Percentiles rank a stretch among this genome's conserved stretches.
These are phyloP conservation scores for Gyromitra esculenta DNA, from an alignment of 2,329 filamentous ascomycete genomes.

Conservation along the genomic window DNA sequence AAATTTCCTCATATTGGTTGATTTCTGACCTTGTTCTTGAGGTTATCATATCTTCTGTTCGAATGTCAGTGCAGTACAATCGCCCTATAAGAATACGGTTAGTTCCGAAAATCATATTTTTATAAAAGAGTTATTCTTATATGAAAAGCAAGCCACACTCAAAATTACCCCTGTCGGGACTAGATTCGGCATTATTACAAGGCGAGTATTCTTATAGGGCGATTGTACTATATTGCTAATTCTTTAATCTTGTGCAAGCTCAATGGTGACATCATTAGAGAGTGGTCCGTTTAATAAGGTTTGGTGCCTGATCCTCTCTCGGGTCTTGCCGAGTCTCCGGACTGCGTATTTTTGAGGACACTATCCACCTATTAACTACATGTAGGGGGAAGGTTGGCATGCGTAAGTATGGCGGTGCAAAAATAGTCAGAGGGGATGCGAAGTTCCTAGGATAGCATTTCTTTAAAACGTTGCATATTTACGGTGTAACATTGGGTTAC, in stretches of 20 bases:
- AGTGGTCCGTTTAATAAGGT: constrained; percentile 34
- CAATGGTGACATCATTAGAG: constrained; percentile 25
- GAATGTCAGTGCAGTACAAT: neutral
- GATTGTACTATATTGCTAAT: neutral
- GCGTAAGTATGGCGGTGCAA: constrained; percentile 11
- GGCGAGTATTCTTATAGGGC: too few species aligned
- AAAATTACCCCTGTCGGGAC: too few species aligned
- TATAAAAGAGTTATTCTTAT: too few species aligned
- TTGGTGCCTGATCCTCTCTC: constrained; percentile 26
- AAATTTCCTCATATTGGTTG: neutral
- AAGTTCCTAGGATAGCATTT: neutral
- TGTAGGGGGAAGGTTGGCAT: neutral
- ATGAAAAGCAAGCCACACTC: too few species aligned
- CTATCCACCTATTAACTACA: neutral
- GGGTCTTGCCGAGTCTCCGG: neutral
- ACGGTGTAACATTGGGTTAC: neutral
- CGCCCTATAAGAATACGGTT: too few species aligned
- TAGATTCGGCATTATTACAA: too few species aligned
- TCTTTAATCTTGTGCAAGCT: neutral
- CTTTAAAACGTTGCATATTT: neutral
- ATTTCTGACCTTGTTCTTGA: neutral
- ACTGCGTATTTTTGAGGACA: constrained; percentile 10
- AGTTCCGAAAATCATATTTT: too few species aligned
- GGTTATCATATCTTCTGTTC: neutral
- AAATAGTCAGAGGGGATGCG: neutral